Conservation (phyloP, 2,329 filamentous ascomycete genomes). For the Chaetomium olivaceum region DNA sequence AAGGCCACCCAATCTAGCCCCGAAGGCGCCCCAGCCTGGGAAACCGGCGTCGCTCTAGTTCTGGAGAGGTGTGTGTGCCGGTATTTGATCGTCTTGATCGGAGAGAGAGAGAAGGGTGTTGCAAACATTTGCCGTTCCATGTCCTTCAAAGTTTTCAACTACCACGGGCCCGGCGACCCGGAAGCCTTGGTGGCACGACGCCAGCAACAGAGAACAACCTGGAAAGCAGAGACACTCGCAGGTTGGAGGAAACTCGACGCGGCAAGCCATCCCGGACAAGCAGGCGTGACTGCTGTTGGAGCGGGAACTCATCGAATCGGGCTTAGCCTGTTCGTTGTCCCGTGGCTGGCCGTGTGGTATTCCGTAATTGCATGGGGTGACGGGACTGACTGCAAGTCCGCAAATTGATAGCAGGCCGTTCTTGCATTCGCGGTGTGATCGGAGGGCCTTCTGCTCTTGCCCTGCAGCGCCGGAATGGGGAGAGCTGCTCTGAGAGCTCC, state of each 20-base stretch:
- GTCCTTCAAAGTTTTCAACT: neutral
- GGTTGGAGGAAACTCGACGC: neutral
- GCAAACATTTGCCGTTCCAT: neutral
- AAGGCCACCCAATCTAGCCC: conserved; percentile 7
- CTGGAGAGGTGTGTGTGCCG: neutral
- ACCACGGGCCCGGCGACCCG: conserved; percentile 4
- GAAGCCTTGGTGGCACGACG: conserved; percentile 10
- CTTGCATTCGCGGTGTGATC: neutral
- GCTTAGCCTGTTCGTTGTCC: neutral
- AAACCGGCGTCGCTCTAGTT: neutral
- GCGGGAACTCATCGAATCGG: neutral
- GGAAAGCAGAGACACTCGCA: neutral
- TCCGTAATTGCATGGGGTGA: neutral
- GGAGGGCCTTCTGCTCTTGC: conserved; percentile 5
- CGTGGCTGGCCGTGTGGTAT: neutral
- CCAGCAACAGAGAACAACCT: neutral
- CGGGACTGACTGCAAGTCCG: neutral
- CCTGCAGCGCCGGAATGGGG: conserved; percentile 7
- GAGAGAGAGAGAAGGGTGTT: neutral
- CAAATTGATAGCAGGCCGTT: neutral
- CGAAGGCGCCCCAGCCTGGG: neutral
- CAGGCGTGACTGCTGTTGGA: neutral
- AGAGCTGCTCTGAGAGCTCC: neutral
- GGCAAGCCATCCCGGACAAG: neutral
- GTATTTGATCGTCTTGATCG: neutral